phyloP scores from a whole-genome alignment of 78 protist genomes.

The Mantamonas sphyraenae region DNA sequence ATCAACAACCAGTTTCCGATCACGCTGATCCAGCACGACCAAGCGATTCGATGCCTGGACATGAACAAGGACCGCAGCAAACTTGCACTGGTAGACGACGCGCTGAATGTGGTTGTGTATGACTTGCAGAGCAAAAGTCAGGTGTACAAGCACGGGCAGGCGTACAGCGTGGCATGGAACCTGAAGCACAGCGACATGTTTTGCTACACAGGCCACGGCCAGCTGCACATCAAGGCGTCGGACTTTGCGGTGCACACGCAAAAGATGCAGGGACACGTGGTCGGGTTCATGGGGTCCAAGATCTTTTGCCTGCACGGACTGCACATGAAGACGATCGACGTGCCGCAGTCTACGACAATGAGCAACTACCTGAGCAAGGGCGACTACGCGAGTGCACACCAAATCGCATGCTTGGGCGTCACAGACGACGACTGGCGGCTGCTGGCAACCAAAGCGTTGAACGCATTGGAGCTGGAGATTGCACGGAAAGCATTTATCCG shows the following conservation, averaged over 20 bases:
- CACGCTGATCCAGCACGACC: slow-evolving; percentile 14
- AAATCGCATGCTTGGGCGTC: slow-evolving; percentile 55
- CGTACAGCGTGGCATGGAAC: slow-evolving; percentile 59
- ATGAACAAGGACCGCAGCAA: slow-evolving; percentile 4
- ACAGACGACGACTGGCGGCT: slow-evolving; percentile 52
- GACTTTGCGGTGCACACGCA: slow-evolving; percentile 54
- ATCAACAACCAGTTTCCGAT: slow-evolving; percentile 67
- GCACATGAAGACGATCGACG: slow-evolving; percentile 57
- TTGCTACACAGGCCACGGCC: slow-evolving; percentile 40
- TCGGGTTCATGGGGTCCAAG: slow-evolving; percentile 54
- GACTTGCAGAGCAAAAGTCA: slow-evolving; percentile 31
- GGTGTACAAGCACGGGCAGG: slow-evolving; percentile 40
- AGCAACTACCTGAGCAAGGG: slow-evolving; percentile 36
- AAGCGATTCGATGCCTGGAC: slow-evolving; percentile 61
- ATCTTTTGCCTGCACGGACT: slow-evolving; percentile 54
- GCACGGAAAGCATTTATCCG: slow-evolving; percentile 55
- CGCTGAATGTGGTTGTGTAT: too few species aligned
- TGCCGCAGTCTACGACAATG: slow-evolving; percentile 57
- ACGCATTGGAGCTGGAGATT: slow-evolving; percentile 16
- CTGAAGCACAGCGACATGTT: slow-evolving; percentile 51
- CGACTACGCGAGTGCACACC: slow-evolving; percentile 41
- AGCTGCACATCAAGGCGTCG: slow-evolving; percentile 60
- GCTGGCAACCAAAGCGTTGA: slow-evolving; percentile 43
- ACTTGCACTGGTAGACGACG: too few species aligned
- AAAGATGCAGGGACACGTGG: slow-evolving; percentile 51